These are phyloP conservation scores for Cunninghamia lanceolata DNA, from an alignment of 75 land plant genomes.

Conservation along the genomic window DNA sequence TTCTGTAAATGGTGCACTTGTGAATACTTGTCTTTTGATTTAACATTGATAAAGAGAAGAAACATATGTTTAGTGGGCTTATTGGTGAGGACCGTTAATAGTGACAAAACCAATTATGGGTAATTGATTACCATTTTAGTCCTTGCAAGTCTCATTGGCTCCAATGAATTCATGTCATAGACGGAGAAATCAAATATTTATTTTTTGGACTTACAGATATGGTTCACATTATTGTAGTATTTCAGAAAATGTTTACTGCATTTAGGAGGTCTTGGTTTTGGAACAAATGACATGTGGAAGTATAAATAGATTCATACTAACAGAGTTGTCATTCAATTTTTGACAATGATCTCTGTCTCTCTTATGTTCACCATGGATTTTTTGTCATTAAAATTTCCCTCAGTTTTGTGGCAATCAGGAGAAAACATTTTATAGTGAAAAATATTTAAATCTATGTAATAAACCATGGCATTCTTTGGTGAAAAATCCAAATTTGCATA, in stretches of 20 bases:
- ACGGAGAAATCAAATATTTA: not conserved
- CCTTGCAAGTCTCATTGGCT: not conserved
- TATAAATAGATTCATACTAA: not conserved
- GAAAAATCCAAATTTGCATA: not conserved
- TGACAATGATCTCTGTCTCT: not conserved
- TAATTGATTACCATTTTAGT: not conserved
- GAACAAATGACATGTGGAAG: not conserved
- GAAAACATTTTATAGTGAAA: not conserved
- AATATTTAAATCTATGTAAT: not conserved
- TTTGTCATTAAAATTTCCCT: not conserved
- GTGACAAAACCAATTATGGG: not conserved
- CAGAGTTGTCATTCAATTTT: not conserved
- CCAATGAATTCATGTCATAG: not conserved
- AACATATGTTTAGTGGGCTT: not conserved
- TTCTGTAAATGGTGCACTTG: not conserved
- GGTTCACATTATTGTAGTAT: not conserved
- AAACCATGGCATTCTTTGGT: not conserved
- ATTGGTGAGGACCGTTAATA: not conserved
- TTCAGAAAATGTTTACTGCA: not conserved
- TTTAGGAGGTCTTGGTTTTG: not conserved
- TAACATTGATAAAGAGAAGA: not conserved
- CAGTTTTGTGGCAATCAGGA: not conserved
- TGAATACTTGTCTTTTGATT: not conserved
- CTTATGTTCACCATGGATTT: not conserved
- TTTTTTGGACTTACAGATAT: not conserved